Conservation (phyloP, 345 rosid species). For the Moringa oleifera region DNA sequence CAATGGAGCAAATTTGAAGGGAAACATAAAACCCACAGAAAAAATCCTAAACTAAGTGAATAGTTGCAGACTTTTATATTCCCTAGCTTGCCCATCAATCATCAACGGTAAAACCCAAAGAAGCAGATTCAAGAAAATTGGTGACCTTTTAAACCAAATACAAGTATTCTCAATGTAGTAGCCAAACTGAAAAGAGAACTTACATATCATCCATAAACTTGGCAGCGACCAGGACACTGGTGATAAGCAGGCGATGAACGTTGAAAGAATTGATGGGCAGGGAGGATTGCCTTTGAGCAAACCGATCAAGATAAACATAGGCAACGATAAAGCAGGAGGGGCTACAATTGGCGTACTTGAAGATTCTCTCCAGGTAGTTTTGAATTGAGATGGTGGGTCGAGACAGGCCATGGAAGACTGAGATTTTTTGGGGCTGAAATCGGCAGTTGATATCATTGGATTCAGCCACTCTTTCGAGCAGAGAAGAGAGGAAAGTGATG, state of each 20-base stretch:
- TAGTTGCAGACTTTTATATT: neutral
- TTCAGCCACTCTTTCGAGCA: slow-evolving; percentile 63
- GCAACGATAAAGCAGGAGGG: slow-evolving; percentile 83
- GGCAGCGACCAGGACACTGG: slow-evolving; percentile 82
- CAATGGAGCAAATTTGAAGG: neutral
- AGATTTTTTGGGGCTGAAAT: slow-evolving; percentile 44
- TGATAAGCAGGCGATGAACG: slow-evolving; percentile 81
- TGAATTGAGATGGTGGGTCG: slow-evolving; percentile 77
- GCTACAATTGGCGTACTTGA: slow-evolving; percentile 89
- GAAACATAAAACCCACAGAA: slow-evolving; percentile 3
- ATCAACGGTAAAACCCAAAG: neutral
- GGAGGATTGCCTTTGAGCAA: slow-evolving; percentile 62
- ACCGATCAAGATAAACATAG: slow-evolving; percentile 81
- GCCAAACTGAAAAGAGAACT: slow-evolving; percentile 26
- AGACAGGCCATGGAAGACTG: slow-evolving; percentile 71
- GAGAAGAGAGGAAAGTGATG: slow-evolving; percentile 64
- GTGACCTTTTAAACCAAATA: neutral
- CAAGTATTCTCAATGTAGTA: neutral
- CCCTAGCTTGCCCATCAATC: neutral
- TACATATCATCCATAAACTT: slow-evolving; percentile 95
- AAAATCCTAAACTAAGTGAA: slow-evolving; percentile 9
- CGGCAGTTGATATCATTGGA: slow-evolving; percentile 47
- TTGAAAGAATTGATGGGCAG: slow-evolving; percentile 82
- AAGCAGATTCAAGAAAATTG: neutral
- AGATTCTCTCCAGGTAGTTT: slow-evolving; percentile 68